Evolutionary conservation across 352 stramenopile species (phyloP), one percentile per base, ranked within the genome.

Genomic region (Pythium vanterpoolii): DNA sequence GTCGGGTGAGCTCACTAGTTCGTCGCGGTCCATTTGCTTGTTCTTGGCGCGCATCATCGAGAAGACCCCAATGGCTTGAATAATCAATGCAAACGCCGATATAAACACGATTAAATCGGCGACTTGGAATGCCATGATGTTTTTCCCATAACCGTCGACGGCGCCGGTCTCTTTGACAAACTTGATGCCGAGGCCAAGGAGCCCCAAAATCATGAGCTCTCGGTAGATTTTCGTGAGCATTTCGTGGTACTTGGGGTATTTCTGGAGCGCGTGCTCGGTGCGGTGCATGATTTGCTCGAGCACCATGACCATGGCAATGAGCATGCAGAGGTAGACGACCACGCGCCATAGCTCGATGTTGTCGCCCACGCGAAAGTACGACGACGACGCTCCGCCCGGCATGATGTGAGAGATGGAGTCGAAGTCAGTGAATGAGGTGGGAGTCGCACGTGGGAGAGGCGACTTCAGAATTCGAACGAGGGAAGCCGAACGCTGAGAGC

Each of bases 201-300:
- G 38, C 0, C 69, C 69, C 11, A 68, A 52, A 49, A 62, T 68
- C 60, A 62, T 62, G 24, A 68, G 46, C 27, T 68, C 62, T 28
- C 61, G 23, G n/a, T 54, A 87, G 10, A 68, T 68, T 40, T 87
- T 89, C 5, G 63, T 76, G 21, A 87, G 53, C 71, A 89, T 89
- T 23, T 87, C 72, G 47, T 82, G 56, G 54, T 86, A 89, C 58
- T 87, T 89, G 18, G 73, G 71, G 50, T 79, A 82, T 24, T 61
- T 66, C 4, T 72, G 54, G 24, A 85, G 58, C 50, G 71, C 61
- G 56, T 85, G 72, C 34, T 89, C 73, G 8, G 84, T 56, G 19
- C 60, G 36, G 44, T 89, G 77, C 52, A 89, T 70, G 23, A 44
- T 46, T 1, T 66, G 56, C 47, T 89, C 79, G 16, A 89, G 71